Base-by-base conservation (phyloP, 345 rosid genomes). In the Turritis glabra region DNA sequence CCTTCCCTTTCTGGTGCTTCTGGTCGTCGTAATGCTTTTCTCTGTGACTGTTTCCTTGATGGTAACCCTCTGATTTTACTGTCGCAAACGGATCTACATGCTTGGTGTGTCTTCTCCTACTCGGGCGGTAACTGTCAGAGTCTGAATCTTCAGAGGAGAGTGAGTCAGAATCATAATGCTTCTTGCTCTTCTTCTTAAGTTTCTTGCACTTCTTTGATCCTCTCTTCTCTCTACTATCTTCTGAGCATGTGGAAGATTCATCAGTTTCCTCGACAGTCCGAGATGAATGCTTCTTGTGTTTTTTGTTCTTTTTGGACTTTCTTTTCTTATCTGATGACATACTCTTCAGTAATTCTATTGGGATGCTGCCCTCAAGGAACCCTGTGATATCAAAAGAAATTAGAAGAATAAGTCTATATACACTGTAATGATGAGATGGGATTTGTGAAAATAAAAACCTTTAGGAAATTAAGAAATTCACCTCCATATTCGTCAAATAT, bases 401-500 rank as follows among this genome's bases (percentile, higher is more conserved):
- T 38, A 43, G 51, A 10, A 48, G 22, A 15, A 18, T 52, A 50
- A 81, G 57, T 69, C n/a, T n/a, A 75, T 53, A 50, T 27, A 67
- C 47, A 40, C 32, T 64, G 41, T 67, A 13, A 41, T 19, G 3
- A 48, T 37, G 38, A 68, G 19, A 75, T 29, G 41, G 14, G 21
- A 30, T 15, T 53, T 58, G 43, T 19, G 5, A 23, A 22, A 9
- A 15, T 30, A 59, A 15, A 54, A 23, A 35, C 26, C 17, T 38
- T 35, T 1, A 47, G 32, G 44, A 35, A 25, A 58, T 22, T 72
- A 74, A 77, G 35, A 38, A n/a, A 59, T 15, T 48, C 74, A 92
- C 99, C 97, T 85, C 97, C 97, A 73, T 95, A 95, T 81, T 95
- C 97, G 23, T 95, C 99, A 71, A 92, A 92, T 61, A 94, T 95